These are phyloP conservation scores for Coriaria nepalensis DNA, from an alignment of 306 rosid species.

Conservation along the genomic window DNA sequence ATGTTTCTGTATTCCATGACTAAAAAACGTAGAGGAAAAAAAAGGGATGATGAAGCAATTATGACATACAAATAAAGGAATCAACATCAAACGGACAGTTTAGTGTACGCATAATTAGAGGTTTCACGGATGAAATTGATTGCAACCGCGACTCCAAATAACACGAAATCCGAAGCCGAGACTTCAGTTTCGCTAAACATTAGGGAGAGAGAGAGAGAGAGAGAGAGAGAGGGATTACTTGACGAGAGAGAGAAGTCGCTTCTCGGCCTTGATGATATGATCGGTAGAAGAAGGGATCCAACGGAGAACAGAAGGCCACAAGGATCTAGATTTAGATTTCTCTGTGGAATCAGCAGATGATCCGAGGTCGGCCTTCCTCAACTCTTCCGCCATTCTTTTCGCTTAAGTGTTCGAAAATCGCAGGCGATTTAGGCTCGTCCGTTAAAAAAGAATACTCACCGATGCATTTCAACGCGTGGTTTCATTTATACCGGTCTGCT, in stretches of 20 bases:
- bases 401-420: conserved; percentile 19
- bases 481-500: background rate
- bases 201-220: conserved; percentile 3
- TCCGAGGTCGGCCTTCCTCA: conserved; percentile 25
- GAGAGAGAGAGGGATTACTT: conserved; percentile 31
- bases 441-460: conserved; percentile 2
- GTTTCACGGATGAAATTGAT: background rate
- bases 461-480: background rate
- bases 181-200: background rate
- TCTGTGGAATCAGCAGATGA: conserved; percentile 16
- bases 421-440: conserved; percentile 39
- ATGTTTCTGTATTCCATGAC: too few species aligned
- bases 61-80: background rate
- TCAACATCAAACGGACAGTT: background rate
- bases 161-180: too few species aligned
- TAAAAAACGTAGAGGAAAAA: too few species aligned
- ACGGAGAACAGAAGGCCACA: conserved; percentile 76
- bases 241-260: conserved; percentile 83
- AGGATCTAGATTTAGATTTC: conserved; percentile 21
- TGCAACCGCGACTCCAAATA: background rate
- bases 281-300: conserved; percentile 89
- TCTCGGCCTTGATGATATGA: conserved; percentile 72
- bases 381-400: conserved; percentile 49
- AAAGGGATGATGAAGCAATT: background rate
- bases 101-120: background rate